phyloP scores from a whole-genome alignment of 345 rosid genomes.

The Populus simonii region DNA sequence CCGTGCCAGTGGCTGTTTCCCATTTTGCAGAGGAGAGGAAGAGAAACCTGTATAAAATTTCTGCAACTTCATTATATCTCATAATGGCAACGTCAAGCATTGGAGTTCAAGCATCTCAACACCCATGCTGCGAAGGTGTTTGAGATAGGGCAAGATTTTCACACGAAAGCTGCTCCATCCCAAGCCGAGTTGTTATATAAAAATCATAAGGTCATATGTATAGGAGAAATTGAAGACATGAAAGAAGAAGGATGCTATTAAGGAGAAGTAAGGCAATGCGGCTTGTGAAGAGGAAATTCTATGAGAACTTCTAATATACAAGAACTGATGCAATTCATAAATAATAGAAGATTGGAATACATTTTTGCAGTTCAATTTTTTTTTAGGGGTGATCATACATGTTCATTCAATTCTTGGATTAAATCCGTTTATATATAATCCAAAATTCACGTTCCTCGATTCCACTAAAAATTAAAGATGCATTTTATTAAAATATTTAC shows the following conservation, averaged over 20 bases:
- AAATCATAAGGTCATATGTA: conserved; percentile 36
- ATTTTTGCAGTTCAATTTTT: too few species aligned
- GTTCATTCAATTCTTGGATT: too few species aligned
- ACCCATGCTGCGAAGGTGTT: conserved; percentile 63
- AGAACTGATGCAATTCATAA: too few species aligned
- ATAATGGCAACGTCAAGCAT: too few species aligned
- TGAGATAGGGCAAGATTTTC: conserved; percentile 52
- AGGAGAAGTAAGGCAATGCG: conserved; percentile 65
- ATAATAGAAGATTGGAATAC: too few species aligned
- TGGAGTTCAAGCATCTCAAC: conserved; percentile 63
- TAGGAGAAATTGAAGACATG: conserved; percentile 51
- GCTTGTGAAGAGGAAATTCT: conserved; percentile 62
- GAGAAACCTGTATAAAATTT: conserved; percentile 20
- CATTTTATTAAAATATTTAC: too few species aligned
- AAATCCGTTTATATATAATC: rapidly evolving
- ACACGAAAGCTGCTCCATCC: conserved; percentile 51
- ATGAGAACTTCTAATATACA: conserved; percentile 41
- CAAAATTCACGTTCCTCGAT: rapidly evolving
- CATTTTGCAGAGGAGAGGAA: neutral
- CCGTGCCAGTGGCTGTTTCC: neutral
- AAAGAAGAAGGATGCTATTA: conserved; percentile 46
- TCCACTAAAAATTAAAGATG: too few species aligned
- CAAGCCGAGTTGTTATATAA: conserved; percentile 62
- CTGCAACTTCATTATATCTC: too few species aligned
- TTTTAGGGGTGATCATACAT: too few species aligned